These are phyloP conservation scores for Plectosphaerella sp. DNA, from an alignment of 2,329 filamentous ascomycete genomes.

Conservation along the genomic window DNA sequence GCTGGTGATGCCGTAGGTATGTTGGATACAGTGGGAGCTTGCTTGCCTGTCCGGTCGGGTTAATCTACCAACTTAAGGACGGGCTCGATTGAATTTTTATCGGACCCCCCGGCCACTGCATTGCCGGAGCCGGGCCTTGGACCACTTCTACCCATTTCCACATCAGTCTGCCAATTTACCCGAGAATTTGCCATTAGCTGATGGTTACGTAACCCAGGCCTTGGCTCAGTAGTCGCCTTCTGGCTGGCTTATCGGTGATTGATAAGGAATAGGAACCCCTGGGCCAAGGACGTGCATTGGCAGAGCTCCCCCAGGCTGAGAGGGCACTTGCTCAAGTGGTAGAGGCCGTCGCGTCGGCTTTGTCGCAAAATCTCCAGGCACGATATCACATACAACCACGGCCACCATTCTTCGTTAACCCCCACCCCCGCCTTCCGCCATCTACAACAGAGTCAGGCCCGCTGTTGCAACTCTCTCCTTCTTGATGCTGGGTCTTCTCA, in stretches of 20 bases:
- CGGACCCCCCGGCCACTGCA: conserved; percentile 1
- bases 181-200: not conserved
- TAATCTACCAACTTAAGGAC: not conserved
- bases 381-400: not conserved
- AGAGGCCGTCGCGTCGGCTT: not conserved
- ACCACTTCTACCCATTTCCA: not conserved
- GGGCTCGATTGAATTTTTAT: conserved; percentile 11
- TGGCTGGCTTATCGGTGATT: too few species aligned
- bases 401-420: not conserved
- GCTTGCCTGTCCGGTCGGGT: not conserved
- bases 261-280: too few species aligned
- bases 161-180: not conserved
- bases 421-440: not conserved
- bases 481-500: not conserved
- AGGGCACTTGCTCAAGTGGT: too few species aligned
- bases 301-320: too few species aligned
- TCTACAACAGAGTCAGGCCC: not conserved
- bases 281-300: too few species aligned
- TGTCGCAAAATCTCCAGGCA: not conserved
- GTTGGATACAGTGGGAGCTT: not conserved
- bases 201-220: not conserved
- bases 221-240: too few species aligned
- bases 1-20: not conserved
- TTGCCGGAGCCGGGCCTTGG: not conserved
- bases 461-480: not conserved